phyloP scores from a whole-genome alignment of 768 basidiomycete genomes.

The Melanogaster broomeanus region DNA sequence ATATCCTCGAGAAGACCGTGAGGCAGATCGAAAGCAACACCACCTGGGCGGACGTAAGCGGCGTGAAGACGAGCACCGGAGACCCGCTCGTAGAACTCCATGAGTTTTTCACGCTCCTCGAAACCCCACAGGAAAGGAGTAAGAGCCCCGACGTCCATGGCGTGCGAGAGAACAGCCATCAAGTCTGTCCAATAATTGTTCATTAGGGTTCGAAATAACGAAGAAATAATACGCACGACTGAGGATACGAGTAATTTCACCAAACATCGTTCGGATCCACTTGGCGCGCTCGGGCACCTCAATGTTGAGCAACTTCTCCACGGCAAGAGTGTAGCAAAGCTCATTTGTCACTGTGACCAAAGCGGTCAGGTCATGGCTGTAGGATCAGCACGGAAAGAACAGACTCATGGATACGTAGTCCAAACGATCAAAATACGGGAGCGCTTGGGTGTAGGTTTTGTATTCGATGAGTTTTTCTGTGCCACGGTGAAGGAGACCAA shows the following conservation, averaged over 20 bases:
- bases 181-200: slow-evolving; percentile 55
- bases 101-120: slow-evolving; percentile 99
- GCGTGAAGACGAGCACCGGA: slow-evolving; percentile 97
- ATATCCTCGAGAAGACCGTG: slow-evolving; percentile 99
- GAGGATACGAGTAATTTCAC: slow-evolving; percentile 93
- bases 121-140: slow-evolving; percentile 99
- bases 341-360: slow-evolving; percentile 91
- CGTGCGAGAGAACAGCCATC: slow-evolving; percentile 95
- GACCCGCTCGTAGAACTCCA: slow-evolving; percentile 99
- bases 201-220: neutral
- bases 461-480: slow-evolving; percentile 99
- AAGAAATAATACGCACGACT: slow-evolving; percentile 64
- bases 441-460: slow-evolving; percentile 96
- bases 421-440: slow-evolving; percentile 98
- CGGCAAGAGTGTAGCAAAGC: slow-evolving; percentile 93
- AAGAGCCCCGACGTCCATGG: slow-evolving; percentile 97
- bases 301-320: slow-evolving; percentile 97
- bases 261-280: slow-evolving; percentile 97
- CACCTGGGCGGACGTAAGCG: slow-evolving; percentile 97
- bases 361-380: slow-evolving; percentile 3
- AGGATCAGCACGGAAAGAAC: slow-evolving; percentile 28
- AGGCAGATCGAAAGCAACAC: slow-evolving; percentile 96
- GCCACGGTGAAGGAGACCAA: slow-evolving; percentile 94
- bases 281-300: slow-evolving; percentile 96
- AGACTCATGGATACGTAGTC: slow-evolving; percentile 99